Percentiles rank a stretch among this genome's conserved stretches.
Evolutionary conservation across 257 asterid genomes (phyloP).

Genomic region (Primulina eburnea): DNA sequence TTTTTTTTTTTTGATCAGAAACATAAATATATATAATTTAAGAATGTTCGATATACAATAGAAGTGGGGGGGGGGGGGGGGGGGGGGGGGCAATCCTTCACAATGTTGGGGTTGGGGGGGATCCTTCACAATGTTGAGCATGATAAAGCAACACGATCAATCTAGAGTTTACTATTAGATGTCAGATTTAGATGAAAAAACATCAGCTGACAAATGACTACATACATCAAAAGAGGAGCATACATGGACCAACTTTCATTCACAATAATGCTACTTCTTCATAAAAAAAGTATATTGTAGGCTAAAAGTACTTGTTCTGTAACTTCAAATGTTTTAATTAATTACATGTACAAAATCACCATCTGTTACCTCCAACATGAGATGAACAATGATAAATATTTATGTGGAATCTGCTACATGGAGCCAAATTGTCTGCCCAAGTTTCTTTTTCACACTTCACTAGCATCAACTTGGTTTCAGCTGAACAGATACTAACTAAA

Average conservation of each 20-base stretch:
- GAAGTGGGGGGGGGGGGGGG: too few species aligned
- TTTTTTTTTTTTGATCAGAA: too few species aligned
- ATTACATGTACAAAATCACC: conserved; percentile 5
- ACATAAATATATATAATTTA: too few species aligned
- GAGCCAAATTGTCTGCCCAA: too few species aligned
- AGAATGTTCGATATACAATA: too few species aligned
- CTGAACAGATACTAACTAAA: too few species aligned
- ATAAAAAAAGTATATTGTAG: neutral
- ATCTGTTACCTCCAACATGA: neutral
- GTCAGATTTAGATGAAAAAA: neutral
- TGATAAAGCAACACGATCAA: conserved; percentile 2
- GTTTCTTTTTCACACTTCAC: too few species aligned
- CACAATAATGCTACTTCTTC: neutral
- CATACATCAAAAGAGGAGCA: neutral
- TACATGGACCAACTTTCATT: conserved; percentile 4
- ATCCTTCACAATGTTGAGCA: conserved; percentile 8
- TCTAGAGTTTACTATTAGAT: neutral
- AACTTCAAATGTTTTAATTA: neutral
- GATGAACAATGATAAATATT: too few species aligned
- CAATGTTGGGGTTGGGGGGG: too few species aligned
- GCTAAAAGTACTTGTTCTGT: neutral
- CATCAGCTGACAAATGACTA: neutral
- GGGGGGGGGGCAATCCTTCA: too few species aligned
- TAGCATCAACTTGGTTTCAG: too few species aligned
- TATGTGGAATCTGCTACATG: too few species aligned